Evolutionary conservation across 139 green algal species (phyloP), one percentile per base, ranked within the genome.

Genomic region (Chlamydomonas incerta): DNA sequence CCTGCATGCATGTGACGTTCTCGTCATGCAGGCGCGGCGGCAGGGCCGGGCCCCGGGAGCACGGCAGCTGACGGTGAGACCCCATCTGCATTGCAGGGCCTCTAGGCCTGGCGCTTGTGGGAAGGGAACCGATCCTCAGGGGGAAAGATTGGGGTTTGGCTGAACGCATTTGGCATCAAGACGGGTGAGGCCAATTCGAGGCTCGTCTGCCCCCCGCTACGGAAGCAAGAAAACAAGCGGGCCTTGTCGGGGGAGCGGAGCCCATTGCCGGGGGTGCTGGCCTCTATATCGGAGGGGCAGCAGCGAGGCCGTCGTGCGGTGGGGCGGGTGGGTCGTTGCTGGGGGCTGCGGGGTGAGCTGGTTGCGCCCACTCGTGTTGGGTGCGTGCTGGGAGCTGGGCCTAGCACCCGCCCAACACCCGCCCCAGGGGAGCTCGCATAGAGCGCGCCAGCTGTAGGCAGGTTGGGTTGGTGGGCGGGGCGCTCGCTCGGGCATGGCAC

Each of bases 301-400:
- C 62, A 68, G 28, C 26, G 62, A 68, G 62, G 62, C 62, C 62
- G 62, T 68, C 62, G 28, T 23, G 62, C 62, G 62, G 24, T 68
- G 62, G 62, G 62, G 62, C 62, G 28, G 62, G 62, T 68, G 62
- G 62, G 62, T 68, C 62, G 62, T 68, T 68, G 62, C 62, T 68
- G 62, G 62, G 62, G 62, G 62, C 28, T 68, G 62, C 62, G 62
- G 62, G 62, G 9, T 33, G 62, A 21, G 62, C 62, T 68, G 62
- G 62, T 68, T 68, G 62, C 28, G 62, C 62, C 62, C 24, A 68
- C 62, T 68, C 62, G 62, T 68, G 62, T 68, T 21, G 62, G 3
- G 24, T 34, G 9, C 62, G 26, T 68, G 62, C 26, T 33, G 62
- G 62, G 62, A 34, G 62, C 62, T 68, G 62, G 24, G 62, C 24